These are phyloP conservation scores for Globisporangium middletonii DNA, from an alignment of 352 stramenopile genomes.

Conservation along the genomic window DNA sequence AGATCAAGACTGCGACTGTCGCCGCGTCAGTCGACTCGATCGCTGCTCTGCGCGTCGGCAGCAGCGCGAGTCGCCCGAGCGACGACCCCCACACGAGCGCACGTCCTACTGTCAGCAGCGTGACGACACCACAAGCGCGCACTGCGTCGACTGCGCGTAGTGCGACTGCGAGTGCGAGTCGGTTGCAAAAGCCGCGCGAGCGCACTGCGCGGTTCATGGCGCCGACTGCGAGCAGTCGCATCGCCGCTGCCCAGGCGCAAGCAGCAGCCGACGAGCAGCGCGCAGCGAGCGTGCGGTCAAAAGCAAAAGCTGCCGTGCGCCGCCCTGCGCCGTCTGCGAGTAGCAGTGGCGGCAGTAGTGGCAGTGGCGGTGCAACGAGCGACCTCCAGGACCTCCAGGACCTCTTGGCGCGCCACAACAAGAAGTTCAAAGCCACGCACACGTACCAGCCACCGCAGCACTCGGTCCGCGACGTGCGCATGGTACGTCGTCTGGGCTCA, in stretches of 20 bases:
- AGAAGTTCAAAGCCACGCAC: conserved; percentile 66
- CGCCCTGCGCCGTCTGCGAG: neutral
- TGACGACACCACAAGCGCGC: neutral
- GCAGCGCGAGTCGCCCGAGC: no score
- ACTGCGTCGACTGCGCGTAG: neutral
- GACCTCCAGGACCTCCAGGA: conserved; percentile 39
- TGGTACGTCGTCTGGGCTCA: conserved; percentile 24
- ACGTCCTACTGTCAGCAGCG: no score
- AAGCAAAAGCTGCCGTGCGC: neutral
- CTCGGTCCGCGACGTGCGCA: conserved; percentile 65
- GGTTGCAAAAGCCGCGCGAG: neutral
- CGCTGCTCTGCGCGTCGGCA: no score
- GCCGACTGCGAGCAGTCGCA: conserved; percentile 11
- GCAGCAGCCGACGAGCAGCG: neutral
- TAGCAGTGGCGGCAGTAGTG: neutral
- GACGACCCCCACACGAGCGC: no score
- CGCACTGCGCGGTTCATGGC: conserved; percentile 11
- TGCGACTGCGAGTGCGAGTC: neutral
- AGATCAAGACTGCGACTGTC: conserved; percentile 7
- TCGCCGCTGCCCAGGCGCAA: conserved; percentile 5
- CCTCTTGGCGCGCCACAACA: conserved; percentile 68
- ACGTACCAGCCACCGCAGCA: conserved; percentile 77
- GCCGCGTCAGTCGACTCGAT: neutral
- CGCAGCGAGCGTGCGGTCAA: neutral
- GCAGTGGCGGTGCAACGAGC: conserved; percentile 2